Base-by-base conservation (phyloP, 805 yeast species). In the Priceomyces castillae region DNA sequence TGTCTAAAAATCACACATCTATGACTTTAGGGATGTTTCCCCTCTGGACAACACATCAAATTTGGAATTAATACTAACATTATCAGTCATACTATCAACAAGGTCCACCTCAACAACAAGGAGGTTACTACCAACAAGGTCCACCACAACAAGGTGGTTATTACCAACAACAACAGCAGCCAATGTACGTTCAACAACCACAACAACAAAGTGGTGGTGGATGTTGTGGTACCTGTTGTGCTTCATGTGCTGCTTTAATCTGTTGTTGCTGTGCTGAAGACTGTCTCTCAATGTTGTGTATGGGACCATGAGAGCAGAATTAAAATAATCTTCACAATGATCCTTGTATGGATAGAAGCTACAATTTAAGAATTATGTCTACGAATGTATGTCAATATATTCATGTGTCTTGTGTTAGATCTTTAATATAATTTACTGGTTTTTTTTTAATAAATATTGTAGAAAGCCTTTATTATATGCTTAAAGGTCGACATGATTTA, bases 181-280 rank as follows among this genome's bases (percentile, higher is more conserved):
- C 72, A 41, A 61, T 68, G 64, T 69, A 70, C 39, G 73, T 66
- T 12, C 74, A 69, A 53, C 75, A 70, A 50, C 63, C 63, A 43
- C 60, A 57, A 18, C 50, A 52, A 39, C 46, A 50, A 16, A 58
- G 59, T 37, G 54, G 56, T 41, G 62, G 57, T 34, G 64, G 66
- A 14, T 67, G 72, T 46, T 69, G 71, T 55, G 56, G 59, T 46
- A 56, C 64, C 2, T 47, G 44, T 40, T 59, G 64, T 36, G 69
- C 66, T 16, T 64, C 73, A 39, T 62, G 68, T 55, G 68, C 67
- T 22, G 74, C 74, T n/a, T 46, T 68, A 44, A 51, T 67, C 49
- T 69, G 74, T 47, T 69, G 73, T 50, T 58, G 59, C 46, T 59
- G 58, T 49, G 59, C 56, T 26, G 60, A 54, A 50, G 62, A 51